These are phyloP conservation scores for Acorus gramineus DNA, from an alignment of 106 monocot species.

Conservation along the genomic window DNA sequence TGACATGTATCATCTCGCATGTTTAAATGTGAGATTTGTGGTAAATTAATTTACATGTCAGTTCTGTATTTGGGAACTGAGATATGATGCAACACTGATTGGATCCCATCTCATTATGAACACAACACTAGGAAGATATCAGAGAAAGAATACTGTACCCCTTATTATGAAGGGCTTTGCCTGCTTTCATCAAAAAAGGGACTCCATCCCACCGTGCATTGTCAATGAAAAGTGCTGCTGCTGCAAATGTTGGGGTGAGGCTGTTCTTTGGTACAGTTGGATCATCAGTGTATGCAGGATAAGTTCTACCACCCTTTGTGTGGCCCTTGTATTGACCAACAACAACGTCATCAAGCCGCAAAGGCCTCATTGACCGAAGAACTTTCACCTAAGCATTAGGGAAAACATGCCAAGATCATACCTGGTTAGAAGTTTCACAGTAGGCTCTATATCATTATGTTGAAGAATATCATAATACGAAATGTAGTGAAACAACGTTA, in stretches of 20 bases:
- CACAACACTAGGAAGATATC: no score
- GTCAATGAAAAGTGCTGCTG: constrained; percentile 74
- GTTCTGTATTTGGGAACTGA: no score
- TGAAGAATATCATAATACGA: no score
- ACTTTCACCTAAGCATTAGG: constrained; percentile 53
- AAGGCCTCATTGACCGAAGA: constrained; percentile 55
- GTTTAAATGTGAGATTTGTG: no score
- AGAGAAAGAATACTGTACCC: constrained; percentile 12
- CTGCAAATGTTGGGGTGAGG: constrained; percentile 77
- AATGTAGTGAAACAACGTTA: no score
- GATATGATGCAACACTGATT: no score
- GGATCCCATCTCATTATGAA: no score
- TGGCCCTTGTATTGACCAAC: constrained; percentile 82
- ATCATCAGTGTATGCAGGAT: constrained; percentile 62
- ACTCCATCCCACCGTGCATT: constrained; percentile 91
- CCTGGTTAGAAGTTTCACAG: no score
- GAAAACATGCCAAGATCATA: no score
- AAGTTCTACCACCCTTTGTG: constrained; percentile 45
- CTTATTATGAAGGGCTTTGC: constrained; percentile 56
- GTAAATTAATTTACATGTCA: no score
- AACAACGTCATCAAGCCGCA: constrained; percentile 64
- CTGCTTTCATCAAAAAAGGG: constrained; percentile 88
- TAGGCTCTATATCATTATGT: no score
- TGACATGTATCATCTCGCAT: no score
- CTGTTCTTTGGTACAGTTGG: constrained; percentile 60